Base-by-base conservation (phyloP, 1,139 yeast species). In the Arxiozyma slooffiae region DNA sequence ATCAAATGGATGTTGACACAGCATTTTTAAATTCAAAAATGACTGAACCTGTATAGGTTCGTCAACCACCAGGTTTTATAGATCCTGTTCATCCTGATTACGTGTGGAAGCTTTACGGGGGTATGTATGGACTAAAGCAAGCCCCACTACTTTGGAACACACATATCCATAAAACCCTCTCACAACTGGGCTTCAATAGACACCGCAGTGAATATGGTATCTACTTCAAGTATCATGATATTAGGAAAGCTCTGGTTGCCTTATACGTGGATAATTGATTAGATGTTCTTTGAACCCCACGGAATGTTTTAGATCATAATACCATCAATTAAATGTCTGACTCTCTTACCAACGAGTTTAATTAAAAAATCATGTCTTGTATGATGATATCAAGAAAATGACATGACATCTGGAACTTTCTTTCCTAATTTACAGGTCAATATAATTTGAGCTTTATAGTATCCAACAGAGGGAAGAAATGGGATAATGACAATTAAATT, bases 111-210 rank as follows among this genome's bases (percentile, higher is more conserved):
- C 34, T 26, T 26, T 26, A 26, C 34, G 34, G 34, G 34, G 34
- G 34, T 26, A 26, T 26, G 34, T 26, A 26, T 8, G 34, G 34
- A 8, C 11, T 26, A 69, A 71, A 37, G 67, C 70, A 58, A 69
- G 64, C 74, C 70, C 72, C 7, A 74, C 75, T 14, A 73, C 70
- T 56, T 68, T 58, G 50, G 67, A 71, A 47, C 62, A 60, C 38
- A 53, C 20, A 62, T 59, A 54, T 57, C 50, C 50, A 63, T 65
- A 9, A 56, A 54, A 21, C 68, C 4, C 17, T 23, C 5, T 3
- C 73, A 75, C 5, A 37, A 16, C 7, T 46, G 4, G 48, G 49
- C 9, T 50, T 52, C 22, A 45, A 5, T n/a, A 44, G 43, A 2
- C 48, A 50, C 44, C 26, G 22, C 8, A 37, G 41, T 18, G 50